Base-by-base conservation (phyloP, 1,284 basidiomycete genomes). In the Cerioporus squamosus region DNA sequence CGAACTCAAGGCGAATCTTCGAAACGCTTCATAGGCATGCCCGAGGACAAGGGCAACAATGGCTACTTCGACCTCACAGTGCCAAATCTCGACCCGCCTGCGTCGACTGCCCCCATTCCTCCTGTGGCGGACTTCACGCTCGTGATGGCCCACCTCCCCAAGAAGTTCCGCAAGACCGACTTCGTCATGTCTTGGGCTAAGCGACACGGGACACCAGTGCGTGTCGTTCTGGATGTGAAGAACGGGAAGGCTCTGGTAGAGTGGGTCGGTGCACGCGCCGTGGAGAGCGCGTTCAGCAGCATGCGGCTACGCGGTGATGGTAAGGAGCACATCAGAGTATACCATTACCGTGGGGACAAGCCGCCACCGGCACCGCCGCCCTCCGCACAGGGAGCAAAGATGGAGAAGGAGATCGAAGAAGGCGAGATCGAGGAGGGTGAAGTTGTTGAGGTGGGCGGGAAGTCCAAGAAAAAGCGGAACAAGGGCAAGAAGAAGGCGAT, bases 111-210 rank as follows among this genome's bases (percentile, higher is more conserved):
- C 18, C 14, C 54, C 17, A 59, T 68, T 1, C 55, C 61, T 2
- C 82, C 83, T 23, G 77, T 79, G 55, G 77, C 79, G 6, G 68
- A 77, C 1, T 75, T 81, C n/a, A 83, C 84, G 0, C 71, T 88
- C 26, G 80, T 88, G 26, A 79, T 88, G 72, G 84, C 85, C 57
- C 78, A 81, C 45, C 68, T 87, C 1, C 85, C 85, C 1, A 84
- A 82, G 65, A 72, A 76, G 14, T 77, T 79, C 64, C 82, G 85
- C 40, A 77, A 55, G 1, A 10, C 51, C 0, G 51, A 56, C 10
- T 76, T 75, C 49, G 60, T 75, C n/a, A 53, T 39, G 23, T 63
- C 63, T 0, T 88, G 86, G 86, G 74, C 78, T 29, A 72, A 74
- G 49, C 65, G 66, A 12, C 80, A 79, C 20, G 77, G 72, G 15